Evolutionary conservation across 73 alveolate genomes (phyloP).

Genomic region (Tetrahymena elliotti): DNA sequence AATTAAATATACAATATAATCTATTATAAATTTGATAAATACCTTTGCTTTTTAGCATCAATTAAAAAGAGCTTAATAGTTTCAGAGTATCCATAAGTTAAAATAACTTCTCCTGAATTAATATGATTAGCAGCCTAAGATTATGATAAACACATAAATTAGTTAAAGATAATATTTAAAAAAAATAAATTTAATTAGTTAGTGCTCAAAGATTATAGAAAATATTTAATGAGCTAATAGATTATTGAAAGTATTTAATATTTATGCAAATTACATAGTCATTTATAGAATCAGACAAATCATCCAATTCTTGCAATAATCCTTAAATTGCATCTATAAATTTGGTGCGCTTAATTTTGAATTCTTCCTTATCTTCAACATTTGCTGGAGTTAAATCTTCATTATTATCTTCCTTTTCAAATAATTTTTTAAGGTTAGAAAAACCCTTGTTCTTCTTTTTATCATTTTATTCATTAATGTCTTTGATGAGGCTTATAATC

Average conservation of each 20-base stretch:
- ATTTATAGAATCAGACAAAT: background rate
- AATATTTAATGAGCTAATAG: no score
- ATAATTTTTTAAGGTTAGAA: background rate
- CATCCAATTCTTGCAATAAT: background rate
- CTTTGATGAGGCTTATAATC: background rate
- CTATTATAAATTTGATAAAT: background rate
- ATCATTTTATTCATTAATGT: background rate
- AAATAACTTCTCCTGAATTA: conserved; percentile 63
- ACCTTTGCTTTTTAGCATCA: conserved; percentile 48
- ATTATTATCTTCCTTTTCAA: background rate
- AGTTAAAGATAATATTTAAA: background rate
- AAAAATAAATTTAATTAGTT: no score
- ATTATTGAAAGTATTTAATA: background rate
- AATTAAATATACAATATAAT: background rate
- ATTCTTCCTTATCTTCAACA: background rate
- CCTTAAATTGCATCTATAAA: background rate
- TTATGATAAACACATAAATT: conserved; percentile 7
- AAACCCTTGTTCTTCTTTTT: background rate
- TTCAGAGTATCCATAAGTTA: conserved; percentile 75
- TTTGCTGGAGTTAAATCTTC: background rate
- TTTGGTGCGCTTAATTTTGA: background rate
- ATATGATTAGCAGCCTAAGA: conserved; percentile 65
- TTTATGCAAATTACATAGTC: background rate
- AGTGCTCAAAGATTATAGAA: background rate
- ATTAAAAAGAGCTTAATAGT: conserved; percentile 66